Evolutionary conservation across 768 basidiomycete species (phyloP).

Genomic region (Hygrophorus pudorinus): DNA sequence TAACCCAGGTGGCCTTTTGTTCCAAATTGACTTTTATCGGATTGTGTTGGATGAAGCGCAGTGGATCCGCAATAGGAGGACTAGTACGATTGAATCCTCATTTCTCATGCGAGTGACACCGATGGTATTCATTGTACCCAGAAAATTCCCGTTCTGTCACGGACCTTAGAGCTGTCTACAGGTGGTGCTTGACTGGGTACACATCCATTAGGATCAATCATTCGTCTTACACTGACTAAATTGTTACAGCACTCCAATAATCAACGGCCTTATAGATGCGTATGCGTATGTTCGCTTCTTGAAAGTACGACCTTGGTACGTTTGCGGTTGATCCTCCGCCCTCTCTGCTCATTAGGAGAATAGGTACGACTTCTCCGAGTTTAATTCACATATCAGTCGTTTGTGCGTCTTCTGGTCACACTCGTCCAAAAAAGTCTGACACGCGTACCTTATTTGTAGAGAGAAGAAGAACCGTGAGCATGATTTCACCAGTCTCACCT

Average conservation of each 20-base stretch:
- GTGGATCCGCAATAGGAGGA: conserved; percentile 38
- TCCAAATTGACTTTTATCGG: conserved; percentile 43
- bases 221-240: not conserved
- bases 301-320: conserved; percentile 37
- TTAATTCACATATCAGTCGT: too few species aligned
- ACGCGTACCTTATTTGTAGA: too few species aligned
- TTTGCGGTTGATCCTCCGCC: conserved; percentile 29
- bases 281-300: conserved; percentile 38
- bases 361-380: too few species aligned
- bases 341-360: conserved; percentile 24
- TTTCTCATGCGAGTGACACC: not conserved
- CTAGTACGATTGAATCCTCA: conserved; percentile 24
- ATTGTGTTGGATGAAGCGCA: conserved; percentile 51
- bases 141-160: conserved; percentile 46
- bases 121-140: conserved; percentile 13
- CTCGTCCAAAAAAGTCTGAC: too few species aligned
- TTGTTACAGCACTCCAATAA: conserved; percentile 44
- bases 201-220: not conserved
- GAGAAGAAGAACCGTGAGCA: conserved; percentile 46
- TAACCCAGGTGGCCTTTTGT: conserved; percentile 35
- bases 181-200: conserved; percentile 63
- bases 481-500: too few species aligned
- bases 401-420: too few species aligned
- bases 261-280: conserved; percentile 49
- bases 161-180: conserved; percentile 38